These are phyloP conservation scores for Alternaria viburni DNA, from an alignment of 2,329 filamentous ascomycete species.

Conservation along the genomic window DNA sequence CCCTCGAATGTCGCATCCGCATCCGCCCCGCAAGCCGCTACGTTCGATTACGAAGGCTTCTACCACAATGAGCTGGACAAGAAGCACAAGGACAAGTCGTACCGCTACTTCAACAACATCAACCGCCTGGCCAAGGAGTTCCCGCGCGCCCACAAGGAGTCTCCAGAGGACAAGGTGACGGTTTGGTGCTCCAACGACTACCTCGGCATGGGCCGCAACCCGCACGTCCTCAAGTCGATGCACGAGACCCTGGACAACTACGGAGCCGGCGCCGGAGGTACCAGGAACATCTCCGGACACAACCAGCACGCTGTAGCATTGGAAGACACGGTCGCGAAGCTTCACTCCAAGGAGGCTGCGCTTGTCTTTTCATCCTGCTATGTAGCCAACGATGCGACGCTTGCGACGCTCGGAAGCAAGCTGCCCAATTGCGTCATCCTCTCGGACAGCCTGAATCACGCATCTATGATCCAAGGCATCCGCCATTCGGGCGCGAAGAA, in stretches of 20 bases:
- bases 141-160: constrained; percentile 88
- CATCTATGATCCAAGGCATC: constrained; percentile 99
- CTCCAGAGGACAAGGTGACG: constrained; percentile 82
- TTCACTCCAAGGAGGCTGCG: constrained; percentile 90
- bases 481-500: constrained; percentile 96
- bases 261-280: constrained; percentile 92
- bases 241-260: constrained; percentile 94
- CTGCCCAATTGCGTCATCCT: constrained; percentile 95
- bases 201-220: constrained; percentile 94
- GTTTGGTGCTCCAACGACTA: constrained; percentile 99
- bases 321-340: constrained; percentile 80
- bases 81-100: constrained; percentile 99
- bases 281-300: constrained; percentile 96
- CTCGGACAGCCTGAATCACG: constrained; percentile 97
- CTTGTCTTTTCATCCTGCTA: constrained; percentile 98
- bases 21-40: constrained; percentile 58
- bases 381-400: constrained; percentile 95
- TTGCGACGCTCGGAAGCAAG: constrained; percentile 96
- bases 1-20: constrained; percentile 49
- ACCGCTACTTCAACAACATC: constrained; percentile 99
- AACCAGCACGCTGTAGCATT: constrained; percentile 91
- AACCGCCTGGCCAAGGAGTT: constrained; percentile 97
- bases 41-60: constrained; percentile 91
- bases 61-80: constrained; percentile 90
- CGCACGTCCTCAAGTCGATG: constrained; percentile 86